A percentile compares a stretch with the other conserved stretches of the same genome.
These are phyloP conservation scores for Cryptomeria japonica DNA, from an alignment of 75 land plant species.

Conservation along the genomic window DNA sequence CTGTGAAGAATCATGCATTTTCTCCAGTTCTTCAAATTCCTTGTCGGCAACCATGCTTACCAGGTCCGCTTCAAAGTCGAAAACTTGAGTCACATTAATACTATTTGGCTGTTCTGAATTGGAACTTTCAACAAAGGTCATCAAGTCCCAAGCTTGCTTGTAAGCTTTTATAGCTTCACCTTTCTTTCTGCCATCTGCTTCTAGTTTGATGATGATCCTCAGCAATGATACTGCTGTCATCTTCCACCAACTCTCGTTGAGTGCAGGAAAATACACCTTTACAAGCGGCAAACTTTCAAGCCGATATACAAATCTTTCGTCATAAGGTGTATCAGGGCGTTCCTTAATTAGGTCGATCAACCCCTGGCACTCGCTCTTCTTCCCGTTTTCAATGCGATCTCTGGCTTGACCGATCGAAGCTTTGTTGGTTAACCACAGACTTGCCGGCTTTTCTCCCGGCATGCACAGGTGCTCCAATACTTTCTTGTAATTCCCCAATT, in stretches of 20 bases:
- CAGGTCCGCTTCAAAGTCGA: neutral
- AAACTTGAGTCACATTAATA: neutral
- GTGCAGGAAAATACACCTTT: too few species aligned
- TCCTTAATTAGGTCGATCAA: too few species aligned
- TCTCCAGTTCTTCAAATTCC: neutral
- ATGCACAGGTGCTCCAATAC: neutral
- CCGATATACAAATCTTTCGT: too few species aligned
- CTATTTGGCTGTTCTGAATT: neutral
- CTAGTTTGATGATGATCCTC: too few species aligned
- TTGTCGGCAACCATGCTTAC: neutral
- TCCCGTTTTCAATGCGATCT: neutral
- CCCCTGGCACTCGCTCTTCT: too few species aligned
- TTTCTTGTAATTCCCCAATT: neutral
- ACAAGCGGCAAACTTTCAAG: too few species aligned
- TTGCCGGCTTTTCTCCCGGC: neutral
- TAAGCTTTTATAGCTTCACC: neutral
- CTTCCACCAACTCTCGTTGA: too few species aligned
- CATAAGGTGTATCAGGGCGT: too few species aligned
- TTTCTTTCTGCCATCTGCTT: too few species aligned
- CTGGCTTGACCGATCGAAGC: neutral
- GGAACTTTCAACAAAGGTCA: neutral
- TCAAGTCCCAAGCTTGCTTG: neutral
- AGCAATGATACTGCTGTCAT: too few species aligned
- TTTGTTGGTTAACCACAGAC: neutral
- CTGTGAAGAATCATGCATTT: neutral